Conservation (phyloP, 352 stramenopile genomes). For the Globisporangium takayamanum region DNA sequence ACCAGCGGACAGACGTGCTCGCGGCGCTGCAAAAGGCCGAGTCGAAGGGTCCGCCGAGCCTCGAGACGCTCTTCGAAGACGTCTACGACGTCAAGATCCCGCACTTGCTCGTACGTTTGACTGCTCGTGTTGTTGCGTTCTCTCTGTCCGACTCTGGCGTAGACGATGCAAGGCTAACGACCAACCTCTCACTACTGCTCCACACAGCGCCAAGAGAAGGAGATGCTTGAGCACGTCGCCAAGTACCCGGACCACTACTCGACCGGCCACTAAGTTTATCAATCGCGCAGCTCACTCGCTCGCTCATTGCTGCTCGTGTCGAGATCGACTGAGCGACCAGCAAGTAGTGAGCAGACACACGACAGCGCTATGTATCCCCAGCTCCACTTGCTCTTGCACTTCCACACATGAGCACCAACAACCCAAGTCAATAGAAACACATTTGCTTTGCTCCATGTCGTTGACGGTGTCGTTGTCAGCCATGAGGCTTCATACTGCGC, state of each 20-base stretch:
- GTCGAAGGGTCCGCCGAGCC: constrained; percentile 74
- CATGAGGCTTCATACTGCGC: too few relatives aligned
- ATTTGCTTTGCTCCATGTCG: neutral
- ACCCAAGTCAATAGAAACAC: too few relatives aligned
- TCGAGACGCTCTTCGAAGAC: constrained; percentile 95
- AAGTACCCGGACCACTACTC: constrained; percentile 93
- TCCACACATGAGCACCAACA: too few relatives aligned
- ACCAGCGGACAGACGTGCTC: constrained; percentile 85
- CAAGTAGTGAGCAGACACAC: constrained; percentile 94
- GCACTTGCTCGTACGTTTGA: constrained; percentile 79
- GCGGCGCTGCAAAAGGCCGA: constrained; percentile 87
- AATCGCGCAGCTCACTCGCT: neutral
- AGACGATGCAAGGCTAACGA: too few relatives aligned
- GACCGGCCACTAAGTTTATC: constrained; percentile 25
- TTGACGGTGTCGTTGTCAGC: neutral
- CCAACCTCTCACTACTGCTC: too few relatives aligned
- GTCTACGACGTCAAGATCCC: constrained; percentile 94
- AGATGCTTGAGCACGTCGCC: constrained; percentile 87
- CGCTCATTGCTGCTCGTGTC: neutral
- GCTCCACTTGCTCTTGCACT: constrained; percentile 30
- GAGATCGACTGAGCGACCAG: constrained; percentile 85
- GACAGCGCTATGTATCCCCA: too few relatives aligned
- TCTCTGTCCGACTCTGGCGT: too few relatives aligned
- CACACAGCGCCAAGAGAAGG: constrained; percentile 86
- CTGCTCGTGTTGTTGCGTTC: neutral